These are phyloP conservation scores for Casaregolazyma suthepensis DNA, from an alignment of 1,139 yeast genomes.

Conservation along the genomic window DNA sequence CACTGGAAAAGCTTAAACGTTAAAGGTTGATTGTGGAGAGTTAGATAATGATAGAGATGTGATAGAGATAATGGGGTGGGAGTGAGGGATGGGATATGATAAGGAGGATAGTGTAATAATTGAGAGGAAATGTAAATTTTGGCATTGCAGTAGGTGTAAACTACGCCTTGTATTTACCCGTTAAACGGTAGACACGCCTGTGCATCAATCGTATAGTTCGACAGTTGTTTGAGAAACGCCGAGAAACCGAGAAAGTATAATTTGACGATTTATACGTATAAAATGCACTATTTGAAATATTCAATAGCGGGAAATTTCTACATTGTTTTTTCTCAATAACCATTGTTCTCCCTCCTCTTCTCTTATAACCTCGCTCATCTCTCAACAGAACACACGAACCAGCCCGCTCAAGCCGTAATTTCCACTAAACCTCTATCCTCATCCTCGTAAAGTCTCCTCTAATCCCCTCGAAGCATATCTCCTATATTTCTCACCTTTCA, in stretches of 20 bases:
- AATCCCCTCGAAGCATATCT: neutral
- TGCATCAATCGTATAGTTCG: too few species aligned
- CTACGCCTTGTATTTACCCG: too few species aligned
- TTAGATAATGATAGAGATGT: neutral
- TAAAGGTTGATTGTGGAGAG: neutral
- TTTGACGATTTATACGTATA: too few species aligned
- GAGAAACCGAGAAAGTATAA: too few species aligned
- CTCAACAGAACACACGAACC: too few species aligned
- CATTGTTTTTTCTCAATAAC: too few species aligned
- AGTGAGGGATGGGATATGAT: neutral
- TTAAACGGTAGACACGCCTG: too few species aligned
- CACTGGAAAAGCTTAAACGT: neutral
- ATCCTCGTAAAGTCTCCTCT: neutral
- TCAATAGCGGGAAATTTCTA: too few species aligned
- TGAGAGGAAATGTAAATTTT: neutral
- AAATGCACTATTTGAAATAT: too few species aligned
- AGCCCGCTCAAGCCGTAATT: neutral
- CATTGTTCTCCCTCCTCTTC: too few species aligned
- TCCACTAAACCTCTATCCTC: neutral
- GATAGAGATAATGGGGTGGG: neutral
- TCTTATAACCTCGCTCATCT: neutral
- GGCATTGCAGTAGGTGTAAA: too few species aligned
- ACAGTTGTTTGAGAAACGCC: too few species aligned
- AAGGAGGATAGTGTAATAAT: neutral
- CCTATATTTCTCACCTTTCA: neutral